Conservation (phyloP, 2,329 filamentous ascomycete genomes). For the Chrysosphaeria jannelii region DNA sequence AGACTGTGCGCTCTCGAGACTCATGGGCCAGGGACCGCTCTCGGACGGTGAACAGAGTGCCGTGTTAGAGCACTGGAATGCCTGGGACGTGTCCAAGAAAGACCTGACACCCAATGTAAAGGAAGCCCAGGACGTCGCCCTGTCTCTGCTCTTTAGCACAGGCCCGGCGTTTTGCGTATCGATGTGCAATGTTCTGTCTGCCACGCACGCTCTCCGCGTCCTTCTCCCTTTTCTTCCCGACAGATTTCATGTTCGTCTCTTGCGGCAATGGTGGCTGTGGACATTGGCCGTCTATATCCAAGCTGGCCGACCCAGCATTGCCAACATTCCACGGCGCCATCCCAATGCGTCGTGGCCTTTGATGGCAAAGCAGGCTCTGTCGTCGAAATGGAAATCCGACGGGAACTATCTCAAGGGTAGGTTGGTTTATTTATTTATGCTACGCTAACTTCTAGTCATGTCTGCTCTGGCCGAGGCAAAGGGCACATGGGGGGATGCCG, state of each 20-base stretch:
- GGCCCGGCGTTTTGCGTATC: slow-evolving; percentile 51
- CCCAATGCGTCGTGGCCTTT: too few species aligned
- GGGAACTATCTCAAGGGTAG: slow-evolving; percentile 62
- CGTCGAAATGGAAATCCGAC: slow-evolving; percentile 36
- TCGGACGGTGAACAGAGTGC: slow-evolving; percentile 10
- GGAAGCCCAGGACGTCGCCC: slow-evolving; percentile 31
- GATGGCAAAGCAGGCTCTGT: slow-evolving; percentile 39
- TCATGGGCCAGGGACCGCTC: too few species aligned
- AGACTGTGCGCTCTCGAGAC: too few species aligned
- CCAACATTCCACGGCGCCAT: too few species aligned
- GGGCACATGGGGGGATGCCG: slow-evolving; percentile 41
- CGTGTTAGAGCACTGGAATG: slow-evolving; percentile 72
- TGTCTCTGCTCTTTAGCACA: slow-evolving; percentile 29
- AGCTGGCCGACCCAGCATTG: slow-evolving; percentile 43
- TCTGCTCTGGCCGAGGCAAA: slow-evolving; percentile 47
- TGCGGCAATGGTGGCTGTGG: slow-evolving; percentile 77
- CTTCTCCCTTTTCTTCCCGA: slow-evolving; percentile 48
- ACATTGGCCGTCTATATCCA: slow-evolving; percentile 49
- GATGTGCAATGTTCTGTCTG: slow-evolving; percentile 52
- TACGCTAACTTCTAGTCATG: slow-evolving; percentile 17
- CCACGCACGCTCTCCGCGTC: slow-evolving; percentile 67
- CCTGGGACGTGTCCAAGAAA: slow-evolving; percentile 20
- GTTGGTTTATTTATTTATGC: slow-evolving; percentile 3
- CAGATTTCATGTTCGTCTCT: slow-evolving; percentile 38
- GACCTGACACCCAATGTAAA: slow-evolving; percentile 47